These are phyloP conservation scores for Trametes coccinea DNA, from an alignment of 768 basidiomycete species.

Conservation along the genomic window DNA sequence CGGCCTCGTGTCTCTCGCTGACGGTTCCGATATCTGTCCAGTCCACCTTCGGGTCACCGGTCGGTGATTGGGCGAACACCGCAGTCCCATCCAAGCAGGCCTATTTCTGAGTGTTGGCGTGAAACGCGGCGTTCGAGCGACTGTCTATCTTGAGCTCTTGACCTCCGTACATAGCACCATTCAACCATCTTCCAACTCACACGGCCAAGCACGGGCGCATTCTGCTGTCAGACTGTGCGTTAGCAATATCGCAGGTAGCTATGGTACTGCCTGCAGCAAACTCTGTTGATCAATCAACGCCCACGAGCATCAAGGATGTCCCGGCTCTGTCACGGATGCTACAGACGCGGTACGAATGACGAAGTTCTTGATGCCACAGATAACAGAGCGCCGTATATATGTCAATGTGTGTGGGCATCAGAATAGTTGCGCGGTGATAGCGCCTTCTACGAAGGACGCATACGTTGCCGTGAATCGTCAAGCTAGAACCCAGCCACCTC, in stretches of 20 bases:
- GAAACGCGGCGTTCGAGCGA: background rate
- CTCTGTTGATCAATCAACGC: conserved; percentile 9
- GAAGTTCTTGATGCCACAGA: background rate
- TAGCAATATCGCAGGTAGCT: background rate
- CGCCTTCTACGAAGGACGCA: background rate
- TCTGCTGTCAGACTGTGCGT: background rate
- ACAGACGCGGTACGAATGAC: background rate
- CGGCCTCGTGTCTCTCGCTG: no score
- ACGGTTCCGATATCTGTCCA: background rate
- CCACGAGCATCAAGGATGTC: conserved; percentile 11
- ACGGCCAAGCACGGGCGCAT: background rate
- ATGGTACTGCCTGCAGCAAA: background rate
- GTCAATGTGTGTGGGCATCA: background rate
- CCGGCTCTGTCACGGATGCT: background rate
- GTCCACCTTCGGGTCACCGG: background rate
- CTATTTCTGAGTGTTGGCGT: background rate
- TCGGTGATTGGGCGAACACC: no score
- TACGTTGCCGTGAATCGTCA: background rate
- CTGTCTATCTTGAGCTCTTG: background rate
- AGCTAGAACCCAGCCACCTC: background rate
- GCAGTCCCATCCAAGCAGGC: background rate
- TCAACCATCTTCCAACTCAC: background rate
- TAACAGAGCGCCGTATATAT: background rate
- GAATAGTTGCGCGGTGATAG: background rate
- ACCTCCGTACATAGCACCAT: background rate